phyloP scores from a whole-genome alignment of 495 filamentous ascomycete genomes.

The Staphylotrichum longicolle region DNA sequence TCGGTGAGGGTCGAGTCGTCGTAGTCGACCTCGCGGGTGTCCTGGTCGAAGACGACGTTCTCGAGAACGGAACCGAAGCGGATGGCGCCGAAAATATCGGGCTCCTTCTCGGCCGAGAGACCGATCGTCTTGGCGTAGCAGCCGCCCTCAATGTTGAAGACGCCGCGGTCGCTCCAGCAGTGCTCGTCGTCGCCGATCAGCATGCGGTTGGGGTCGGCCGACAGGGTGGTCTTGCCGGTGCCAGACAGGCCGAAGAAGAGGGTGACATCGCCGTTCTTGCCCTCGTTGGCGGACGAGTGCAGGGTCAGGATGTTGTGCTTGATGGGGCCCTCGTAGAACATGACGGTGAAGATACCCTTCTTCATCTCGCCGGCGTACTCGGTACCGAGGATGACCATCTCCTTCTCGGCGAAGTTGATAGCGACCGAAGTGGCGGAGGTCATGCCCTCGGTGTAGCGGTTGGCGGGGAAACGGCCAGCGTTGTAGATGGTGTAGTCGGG shows the following conservation, averaged over 20 bases:
- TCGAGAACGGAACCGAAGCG: constrained; percentile 95
- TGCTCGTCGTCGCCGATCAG: constrained; percentile 99
- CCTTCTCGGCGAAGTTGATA: constrained; percentile 79
- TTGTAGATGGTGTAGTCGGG: constrained; percentile 99
- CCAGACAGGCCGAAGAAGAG: constrained; percentile 99
- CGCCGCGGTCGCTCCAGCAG: constrained; percentile 94
- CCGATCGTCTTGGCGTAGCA: constrained; percentile 99
- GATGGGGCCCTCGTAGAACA: constrained; percentile 99
- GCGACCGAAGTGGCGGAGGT: constrained; percentile 77
- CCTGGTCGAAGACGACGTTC: constrained; percentile 96
- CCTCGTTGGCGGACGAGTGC: constrained; percentile 96
- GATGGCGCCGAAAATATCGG: constrained; percentile 97
- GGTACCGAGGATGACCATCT: constrained; percentile 96
- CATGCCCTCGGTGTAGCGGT: constrained; percentile 97
- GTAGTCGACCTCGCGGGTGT: constrained; percentile 87
- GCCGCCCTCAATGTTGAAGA: constrained; percentile 99
- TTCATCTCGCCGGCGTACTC: constrained; percentile 99
- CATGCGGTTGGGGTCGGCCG: constrained; percentile 92
- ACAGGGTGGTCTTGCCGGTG: constrained; percentile 97
- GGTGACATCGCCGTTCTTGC: constrained; percentile 85
- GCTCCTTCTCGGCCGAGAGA: constrained; percentile 97
- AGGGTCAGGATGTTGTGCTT: constrained; percentile 99
- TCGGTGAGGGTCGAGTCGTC: constrained; percentile 93
- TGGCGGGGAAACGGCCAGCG: constrained; percentile 96
- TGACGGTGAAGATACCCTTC: constrained; percentile 98